Base-by-base conservation (phyloP, 1,139 yeast species). In the Casaregolazyma lundiana region DNA sequence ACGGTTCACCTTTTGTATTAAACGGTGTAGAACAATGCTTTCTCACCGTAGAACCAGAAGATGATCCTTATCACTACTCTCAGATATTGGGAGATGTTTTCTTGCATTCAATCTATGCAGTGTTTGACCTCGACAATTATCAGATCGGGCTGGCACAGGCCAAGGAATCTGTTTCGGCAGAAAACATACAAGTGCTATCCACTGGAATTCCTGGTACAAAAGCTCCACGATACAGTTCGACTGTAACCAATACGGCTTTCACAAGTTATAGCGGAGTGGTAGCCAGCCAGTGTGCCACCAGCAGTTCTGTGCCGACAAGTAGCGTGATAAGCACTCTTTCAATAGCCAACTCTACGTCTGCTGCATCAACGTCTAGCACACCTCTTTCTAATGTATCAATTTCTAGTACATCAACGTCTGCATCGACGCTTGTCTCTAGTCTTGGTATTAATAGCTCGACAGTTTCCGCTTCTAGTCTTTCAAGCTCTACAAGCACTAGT, bases 71-170 rank as follows among this genome's bases (percentile, higher is more conserved):
- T 19, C 5, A n/a, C 13, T 39, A 48, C 16, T 42, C 42, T 34
- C 36, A 35, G 4, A 51, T 61, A 24, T 44, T 61, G 18, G 64
- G 64, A n/a, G 63, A 60, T 36, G 57, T 55, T 11, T 57, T 60
- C 42, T 45, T 61, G 43, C 48, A 63, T 22, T 54, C 53, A 20
- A 52, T 61, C 39, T 61, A 60, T 38, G 53, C 58, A 15, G 63
- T 59, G 6, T 60, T 58, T 43, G 64, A 61, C 42, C 21, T 50
- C 32, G 55, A 44, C 11, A 38, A 51, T 39, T 50, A 54, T 26
- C 59, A 59, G 44, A 53, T 59, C 19, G 64, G 57, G 3, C 42
- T 61, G 17, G 64, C 62, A 4, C 35, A 44, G 29, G 62, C 64
- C 15, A 26, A 26, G 15, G 15, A 26, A 11, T 6, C 11, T n/a